Percentiles rank a stretch among this genome's conserved stretches.
phyloP scores from a whole-genome alignment of 495 filamentous ascomycete genomes.

The Delitschia confertaspora region DNA sequence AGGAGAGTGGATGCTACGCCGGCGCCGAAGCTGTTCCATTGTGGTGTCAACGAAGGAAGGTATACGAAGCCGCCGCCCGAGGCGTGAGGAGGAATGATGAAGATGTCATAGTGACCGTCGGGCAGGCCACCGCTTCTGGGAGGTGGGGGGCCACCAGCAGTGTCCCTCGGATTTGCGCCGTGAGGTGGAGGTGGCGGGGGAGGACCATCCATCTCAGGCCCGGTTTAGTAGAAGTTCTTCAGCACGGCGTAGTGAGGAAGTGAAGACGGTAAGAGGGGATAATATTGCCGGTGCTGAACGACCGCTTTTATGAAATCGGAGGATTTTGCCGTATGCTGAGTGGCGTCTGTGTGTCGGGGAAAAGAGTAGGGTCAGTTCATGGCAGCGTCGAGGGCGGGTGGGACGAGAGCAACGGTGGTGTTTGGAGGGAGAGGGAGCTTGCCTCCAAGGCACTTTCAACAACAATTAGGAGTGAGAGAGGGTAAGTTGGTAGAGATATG shows the following conservation, averaged over 20 bases:
- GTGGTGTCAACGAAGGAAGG: slow-evolving; percentile 74
- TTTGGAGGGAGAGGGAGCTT: no score
- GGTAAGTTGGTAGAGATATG: no score
- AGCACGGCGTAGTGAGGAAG: background rate
- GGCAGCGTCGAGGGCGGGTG: no score
- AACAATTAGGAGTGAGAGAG: no score
- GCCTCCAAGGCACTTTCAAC: no score
- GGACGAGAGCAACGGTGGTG: no score
- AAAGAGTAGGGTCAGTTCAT: no score
- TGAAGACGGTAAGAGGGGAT: background rate
- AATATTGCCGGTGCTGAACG: background rate
- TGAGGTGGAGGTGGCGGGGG: slow-evolving; percentile 36
- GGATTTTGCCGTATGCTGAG: background rate
- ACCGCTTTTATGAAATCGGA: slow-evolving; percentile 2
- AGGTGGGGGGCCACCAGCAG: slow-evolving; percentile 47
- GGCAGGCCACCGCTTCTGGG: slow-evolving; percentile 60
- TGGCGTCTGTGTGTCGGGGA: slow-evolving; percentile 20
- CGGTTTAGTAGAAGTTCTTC: slow-evolving; percentile 9
- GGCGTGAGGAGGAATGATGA: slow-evolving; percentile 91
- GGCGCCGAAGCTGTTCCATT: slow-evolving; percentile 83
- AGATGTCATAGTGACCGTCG: slow-evolving; percentile 87
- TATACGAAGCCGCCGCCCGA: slow-evolving; percentile 88
- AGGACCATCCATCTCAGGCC: slow-evolving; percentile 27
- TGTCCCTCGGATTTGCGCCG: slow-evolving; percentile 30
- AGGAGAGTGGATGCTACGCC: slow-evolving; percentile 68